phyloP scores from a whole-genome alignment of 2,329 filamentous ascomycete genomes.

The Scedosporium boydii region DNA sequence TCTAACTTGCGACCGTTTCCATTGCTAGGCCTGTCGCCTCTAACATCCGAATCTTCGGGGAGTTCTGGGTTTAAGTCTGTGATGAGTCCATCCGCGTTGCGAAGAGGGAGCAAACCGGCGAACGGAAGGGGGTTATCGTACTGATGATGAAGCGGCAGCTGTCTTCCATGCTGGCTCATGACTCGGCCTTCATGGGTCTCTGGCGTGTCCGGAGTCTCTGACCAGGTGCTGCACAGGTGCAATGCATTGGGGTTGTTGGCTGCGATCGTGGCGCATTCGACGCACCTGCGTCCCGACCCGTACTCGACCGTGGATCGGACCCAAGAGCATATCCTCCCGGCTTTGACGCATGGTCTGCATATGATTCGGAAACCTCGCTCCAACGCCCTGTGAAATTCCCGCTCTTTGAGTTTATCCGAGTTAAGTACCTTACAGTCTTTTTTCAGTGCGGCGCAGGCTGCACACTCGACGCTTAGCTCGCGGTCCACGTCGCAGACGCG shows the following conservation, averaged over 20 bases:
- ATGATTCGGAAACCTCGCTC: not conserved
- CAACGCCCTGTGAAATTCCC: not conserved
- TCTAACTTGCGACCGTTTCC: not conserved
- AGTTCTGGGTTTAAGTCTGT: not conserved
- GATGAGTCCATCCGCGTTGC: not conserved
- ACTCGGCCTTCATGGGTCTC: not conserved
- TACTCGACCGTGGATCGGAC: not conserved
- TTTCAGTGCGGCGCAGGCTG: not conserved
- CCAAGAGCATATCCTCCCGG: conserved; percentile 3
- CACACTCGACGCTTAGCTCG: not conserved
- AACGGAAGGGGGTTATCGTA: not conserved
- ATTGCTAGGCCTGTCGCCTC: not conserved
- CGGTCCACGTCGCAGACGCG: conserved; percentile 5
- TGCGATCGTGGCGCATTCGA: not conserved
- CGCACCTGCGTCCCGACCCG: not conserved
- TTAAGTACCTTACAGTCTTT: not conserved
- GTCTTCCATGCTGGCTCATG: not conserved
- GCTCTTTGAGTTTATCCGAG: not conserved
- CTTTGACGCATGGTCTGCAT: not conserved
- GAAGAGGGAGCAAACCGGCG: not conserved
- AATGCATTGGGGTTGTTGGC: not conserved
- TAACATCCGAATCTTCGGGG: not conserved
- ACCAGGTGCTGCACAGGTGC: not conserved
- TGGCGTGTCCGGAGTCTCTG: not conserved
- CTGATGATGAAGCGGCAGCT: not conserved